Conservation (phyloP, 2,329 filamentous ascomycete genomes). For the Venturia pyrina region DNA sequence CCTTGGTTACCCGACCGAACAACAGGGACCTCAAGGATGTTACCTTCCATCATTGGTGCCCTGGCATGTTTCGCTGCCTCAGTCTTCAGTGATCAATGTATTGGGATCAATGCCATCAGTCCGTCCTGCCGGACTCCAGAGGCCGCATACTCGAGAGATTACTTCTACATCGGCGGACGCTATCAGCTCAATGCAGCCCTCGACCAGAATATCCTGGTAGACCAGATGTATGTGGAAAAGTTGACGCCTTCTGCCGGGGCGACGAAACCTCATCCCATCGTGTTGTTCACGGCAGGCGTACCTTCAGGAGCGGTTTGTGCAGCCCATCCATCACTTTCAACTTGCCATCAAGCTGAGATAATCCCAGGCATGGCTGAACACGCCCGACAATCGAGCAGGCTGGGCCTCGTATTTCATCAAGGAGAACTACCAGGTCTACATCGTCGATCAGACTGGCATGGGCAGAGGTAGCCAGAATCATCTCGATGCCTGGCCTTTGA, state of each 20-base stretch:
- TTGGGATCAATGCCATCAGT: slow-evolving; percentile 1
- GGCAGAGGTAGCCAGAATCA: slow-evolving; percentile 26
- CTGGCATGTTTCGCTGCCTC: background rate
- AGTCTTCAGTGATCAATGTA: background rate
- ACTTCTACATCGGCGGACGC: slow-evolving; percentile 6
- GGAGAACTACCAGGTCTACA: slow-evolving; percentile 38
- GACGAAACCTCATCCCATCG: slow-evolving; percentile 16
- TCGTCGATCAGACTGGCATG: slow-evolving; percentile 37
- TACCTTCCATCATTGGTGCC: background rate
- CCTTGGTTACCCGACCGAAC: background rate
- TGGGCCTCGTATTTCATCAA: slow-evolving; percentile 40
- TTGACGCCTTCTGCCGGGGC: slow-evolving; percentile 14
- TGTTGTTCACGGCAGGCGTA: slow-evolving; percentile 22
- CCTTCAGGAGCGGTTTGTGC: slow-evolving; percentile 20
- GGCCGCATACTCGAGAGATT: slow-evolving; percentile 1
- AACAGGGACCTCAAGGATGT: background rate
- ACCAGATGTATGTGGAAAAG: slow-evolving; percentile 24
- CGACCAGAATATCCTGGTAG: background rate
- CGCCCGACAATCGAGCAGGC: slow-evolving; percentile 38
- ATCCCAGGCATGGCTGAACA: slow-evolving; percentile 27
- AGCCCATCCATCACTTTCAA: background rate
- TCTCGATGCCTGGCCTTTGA: slow-evolving; percentile 28
- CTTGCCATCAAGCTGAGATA: background rate
- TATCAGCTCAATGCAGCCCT: background rate
- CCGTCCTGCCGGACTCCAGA: background rate